Evolutionary conservation across 441 rosid species (phyloP), one percentile per base, ranked within the genome.

Genomic region (Brassica hybrid): DNA sequence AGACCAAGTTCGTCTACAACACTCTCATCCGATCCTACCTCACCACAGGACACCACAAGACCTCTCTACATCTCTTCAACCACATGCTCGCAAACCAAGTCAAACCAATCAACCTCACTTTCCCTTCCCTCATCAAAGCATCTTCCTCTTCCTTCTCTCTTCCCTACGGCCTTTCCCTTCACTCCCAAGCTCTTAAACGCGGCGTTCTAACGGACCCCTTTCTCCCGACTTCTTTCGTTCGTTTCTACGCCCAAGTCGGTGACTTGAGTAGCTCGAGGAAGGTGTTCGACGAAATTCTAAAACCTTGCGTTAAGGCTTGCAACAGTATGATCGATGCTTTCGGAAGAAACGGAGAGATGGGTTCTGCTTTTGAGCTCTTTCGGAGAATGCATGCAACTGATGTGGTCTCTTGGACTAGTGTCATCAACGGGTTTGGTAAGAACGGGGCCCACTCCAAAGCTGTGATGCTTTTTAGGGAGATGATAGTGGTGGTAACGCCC

Each of bases 331-430:
- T 92, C 30, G 92, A 88, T 72, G 91, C 93, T 72, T 88, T 58
- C 74, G 85, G 85, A 23, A 86, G 84, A 71, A 86, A 86, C 43
- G 87, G 88, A 19, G 91, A 78, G 58, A 80, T 86, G 85, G 84
- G 27, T 67, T 86, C 79, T 76, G 93, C 92, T 75, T 68, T 81
- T 32, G 66, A 60, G 45, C 48, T 85, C 3, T 86, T 92, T 77
- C 45, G 76, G 52, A 59, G 76, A 52, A 90, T 92, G 93, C 61
- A 63, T 59, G 61, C 72, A 57, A 82, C 74, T 32, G 92, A 90
- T 72, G 97, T 88, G 21, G 84, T 92, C 16, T 85, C 95, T 16
- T 92, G 94, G 97, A 89, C 95, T 7, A 87, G 74, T 64, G 82
- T 90, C 69, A 85, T 92, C 41, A 88, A 83, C 60, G 93, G 97